phyloP scores from a whole-genome alignment of 2,329 filamentous ascomycete species.

The Colletotrichum orbiculare region DNA sequence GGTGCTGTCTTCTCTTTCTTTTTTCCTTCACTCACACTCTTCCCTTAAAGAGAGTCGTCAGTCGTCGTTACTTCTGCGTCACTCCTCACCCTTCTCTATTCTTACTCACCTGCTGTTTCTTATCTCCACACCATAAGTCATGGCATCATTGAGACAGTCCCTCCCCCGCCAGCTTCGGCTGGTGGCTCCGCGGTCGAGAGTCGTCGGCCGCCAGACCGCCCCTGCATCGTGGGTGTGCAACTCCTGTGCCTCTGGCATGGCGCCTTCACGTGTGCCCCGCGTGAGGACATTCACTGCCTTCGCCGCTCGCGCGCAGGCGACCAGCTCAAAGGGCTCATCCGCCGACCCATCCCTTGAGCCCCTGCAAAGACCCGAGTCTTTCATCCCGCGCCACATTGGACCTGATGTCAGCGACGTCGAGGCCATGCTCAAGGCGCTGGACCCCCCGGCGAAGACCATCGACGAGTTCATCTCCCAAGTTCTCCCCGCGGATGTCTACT shows the following conservation, averaged over 20 bases:
- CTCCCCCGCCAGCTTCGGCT: conserved; percentile 38
- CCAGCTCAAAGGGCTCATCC: conserved; percentile 18
- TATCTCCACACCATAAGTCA: conserved; percentile 20
- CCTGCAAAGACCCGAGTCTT: conserved; percentile 65
- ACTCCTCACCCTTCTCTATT: conserved; percentile 5
- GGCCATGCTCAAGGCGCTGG: conserved; percentile 83
- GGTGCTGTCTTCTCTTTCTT: background rate
- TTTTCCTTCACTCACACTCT: conserved; percentile 5
- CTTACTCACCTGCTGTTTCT: background rate
- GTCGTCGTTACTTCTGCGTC: background rate
- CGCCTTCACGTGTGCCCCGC: conserved; percentile 12
- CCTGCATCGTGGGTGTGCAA: conserved; percentile 33
- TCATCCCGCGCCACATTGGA: conserved; percentile 87
- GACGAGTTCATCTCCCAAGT: conserved; percentile 90
- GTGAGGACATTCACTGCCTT: conserved; percentile 33
- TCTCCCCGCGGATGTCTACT: conserved; percentile 82
- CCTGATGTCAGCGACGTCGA: conserved; percentile 76
- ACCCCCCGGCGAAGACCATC: conserved; percentile 77
- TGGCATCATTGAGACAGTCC: conserved; percentile 37
- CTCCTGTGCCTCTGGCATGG: conserved; percentile 23
- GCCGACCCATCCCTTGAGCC: conserved; percentile 36
- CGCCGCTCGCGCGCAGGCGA: conserved; percentile 24
- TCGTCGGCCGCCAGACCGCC: conserved; percentile 31
- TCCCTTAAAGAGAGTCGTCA: conserved; percentile 4
- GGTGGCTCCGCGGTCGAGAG: conserved; percentile 30